Conservation (phyloP, 176 grass and related monocot species). For the Puccinellia tenuiflora region DNA sequence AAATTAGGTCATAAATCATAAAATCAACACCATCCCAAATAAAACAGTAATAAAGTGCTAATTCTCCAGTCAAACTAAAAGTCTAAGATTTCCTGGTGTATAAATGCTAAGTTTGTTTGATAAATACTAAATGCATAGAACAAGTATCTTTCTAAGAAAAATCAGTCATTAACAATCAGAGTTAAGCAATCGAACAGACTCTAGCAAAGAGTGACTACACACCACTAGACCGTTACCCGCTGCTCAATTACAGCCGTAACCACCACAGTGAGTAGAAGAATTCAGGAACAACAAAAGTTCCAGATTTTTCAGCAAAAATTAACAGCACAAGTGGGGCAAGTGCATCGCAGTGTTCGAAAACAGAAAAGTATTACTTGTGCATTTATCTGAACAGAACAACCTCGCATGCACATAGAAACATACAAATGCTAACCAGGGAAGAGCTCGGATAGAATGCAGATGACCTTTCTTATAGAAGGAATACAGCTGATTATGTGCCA, state of each 20-base stretch:
- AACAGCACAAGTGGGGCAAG: neutral
- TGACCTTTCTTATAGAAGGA: neutral
- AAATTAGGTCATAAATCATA: neutral
- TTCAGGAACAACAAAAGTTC: neutral
- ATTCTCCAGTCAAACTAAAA: neutral
- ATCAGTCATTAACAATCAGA: constrained; percentile 1
- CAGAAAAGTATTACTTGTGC: neutral
- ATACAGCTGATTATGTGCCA: neutral
- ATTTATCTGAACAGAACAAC: neutral
- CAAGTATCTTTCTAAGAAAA: neutral
- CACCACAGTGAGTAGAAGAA: neutral
- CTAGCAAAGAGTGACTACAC: neutral
- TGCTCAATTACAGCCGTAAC: neutral
- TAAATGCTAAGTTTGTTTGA: neutral
- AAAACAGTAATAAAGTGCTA: neutral
- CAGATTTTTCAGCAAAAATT: neutral
- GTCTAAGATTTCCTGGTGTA: neutral
- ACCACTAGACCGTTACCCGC: neutral
- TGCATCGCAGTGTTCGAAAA: neutral
- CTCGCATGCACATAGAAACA: neutral
- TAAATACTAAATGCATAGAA: neutral
- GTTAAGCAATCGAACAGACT: neutral
- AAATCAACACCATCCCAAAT: neutral
- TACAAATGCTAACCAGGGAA: too few species aligned
- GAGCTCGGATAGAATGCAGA: neutral